phyloP scores from a whole-genome alignment of 345 rosid species.

The Cardiospermum halicacabum region DNA sequence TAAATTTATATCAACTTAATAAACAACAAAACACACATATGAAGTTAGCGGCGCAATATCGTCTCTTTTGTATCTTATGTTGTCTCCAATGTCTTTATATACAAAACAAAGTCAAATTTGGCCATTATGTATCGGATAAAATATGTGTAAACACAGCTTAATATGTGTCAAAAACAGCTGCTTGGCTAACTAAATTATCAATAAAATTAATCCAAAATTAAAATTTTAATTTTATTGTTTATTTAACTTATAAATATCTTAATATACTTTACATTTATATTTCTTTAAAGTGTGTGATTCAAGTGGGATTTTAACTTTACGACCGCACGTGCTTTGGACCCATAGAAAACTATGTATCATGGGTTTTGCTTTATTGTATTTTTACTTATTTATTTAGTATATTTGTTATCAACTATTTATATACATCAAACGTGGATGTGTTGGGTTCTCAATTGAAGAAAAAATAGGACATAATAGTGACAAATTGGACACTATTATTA shows the following conservation, averaged over 20 bases:
- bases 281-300: too few species aligned
- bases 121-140: neutral
- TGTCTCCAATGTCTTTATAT: neutral
- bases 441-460: neutral
- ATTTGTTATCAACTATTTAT: neutral
- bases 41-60: neutral
- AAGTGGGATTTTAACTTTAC: neutral
- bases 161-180: neutral
- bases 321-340: constrained; percentile 23
- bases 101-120: neutral
- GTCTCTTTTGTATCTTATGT: neutral
- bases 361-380: neutral
- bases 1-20: neutral
- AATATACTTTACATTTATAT: neutral
- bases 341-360: neutral
- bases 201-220: too few species aligned
- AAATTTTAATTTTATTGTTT: too few species aligned
- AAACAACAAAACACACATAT: neutral
- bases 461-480: neutral
- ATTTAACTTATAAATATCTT: neutral
- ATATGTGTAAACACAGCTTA: neutral
- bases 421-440: neutral
- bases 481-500: neutral
- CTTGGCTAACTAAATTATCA: too few species aligned
- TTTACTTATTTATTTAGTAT: constrained; percentile 5